phyloP scores from a whole-genome alignment of 192 early-diverging fungal genomes.

The Umbelopsis isabellina region DNA sequence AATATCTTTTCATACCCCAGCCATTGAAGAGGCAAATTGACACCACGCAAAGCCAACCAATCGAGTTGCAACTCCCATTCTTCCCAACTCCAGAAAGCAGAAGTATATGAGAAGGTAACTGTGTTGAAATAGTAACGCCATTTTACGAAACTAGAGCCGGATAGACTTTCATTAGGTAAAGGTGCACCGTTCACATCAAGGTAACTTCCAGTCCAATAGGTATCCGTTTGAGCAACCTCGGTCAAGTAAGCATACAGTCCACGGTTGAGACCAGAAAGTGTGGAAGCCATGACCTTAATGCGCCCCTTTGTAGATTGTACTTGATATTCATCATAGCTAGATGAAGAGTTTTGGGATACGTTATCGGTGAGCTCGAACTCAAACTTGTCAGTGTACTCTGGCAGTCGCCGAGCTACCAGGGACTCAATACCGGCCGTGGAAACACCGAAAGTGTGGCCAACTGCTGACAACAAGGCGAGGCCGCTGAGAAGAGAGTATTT shows the following conservation, averaged over 20 bases:
- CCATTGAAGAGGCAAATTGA: no score
- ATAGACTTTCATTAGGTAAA: not conserved
- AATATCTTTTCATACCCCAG: no score
- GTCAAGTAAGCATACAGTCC: not conserved
- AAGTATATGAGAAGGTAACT: not conserved
- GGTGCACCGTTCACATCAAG: not conserved
- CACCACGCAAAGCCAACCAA: not conserved
- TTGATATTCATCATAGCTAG: not conserved
- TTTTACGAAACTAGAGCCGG: not conserved
- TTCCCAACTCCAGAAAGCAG: not conserved
- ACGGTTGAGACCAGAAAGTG: not conserved
- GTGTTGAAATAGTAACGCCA: conserved; percentile 2
- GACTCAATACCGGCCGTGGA: no score
- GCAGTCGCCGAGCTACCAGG: not conserved
- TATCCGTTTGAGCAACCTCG: not conserved
- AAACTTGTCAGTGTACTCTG: not conserved
- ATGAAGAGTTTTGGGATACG: not conserved
- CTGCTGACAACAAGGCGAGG: no score
- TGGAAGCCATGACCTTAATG: not conserved
- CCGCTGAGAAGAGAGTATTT: no score
- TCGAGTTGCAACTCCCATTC: conserved; percentile 5
- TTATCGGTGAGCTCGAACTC: not conserved
- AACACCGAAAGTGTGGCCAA: no score
- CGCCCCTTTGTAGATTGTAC: not conserved
- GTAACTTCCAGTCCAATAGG: not conserved